Conservation (phyloP, 345 rosid species). For the Euphorbia tirucalli region DNA sequence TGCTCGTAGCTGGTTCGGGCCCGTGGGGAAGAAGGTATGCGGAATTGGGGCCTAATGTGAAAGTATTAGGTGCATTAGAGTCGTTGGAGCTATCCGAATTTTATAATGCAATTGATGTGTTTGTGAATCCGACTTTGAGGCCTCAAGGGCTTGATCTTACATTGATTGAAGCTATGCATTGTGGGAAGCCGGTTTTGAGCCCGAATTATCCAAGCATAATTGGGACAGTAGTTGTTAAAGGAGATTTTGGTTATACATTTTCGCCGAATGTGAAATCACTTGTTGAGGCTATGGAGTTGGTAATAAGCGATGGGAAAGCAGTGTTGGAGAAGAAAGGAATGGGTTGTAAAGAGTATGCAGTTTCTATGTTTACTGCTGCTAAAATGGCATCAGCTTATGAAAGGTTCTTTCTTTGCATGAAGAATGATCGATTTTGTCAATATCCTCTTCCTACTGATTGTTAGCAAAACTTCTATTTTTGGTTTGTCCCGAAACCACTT, state of each 20-base stretch:
- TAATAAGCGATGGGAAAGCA: conserved; percentile 45
- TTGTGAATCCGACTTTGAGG: conserved; percentile 69
- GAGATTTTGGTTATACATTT: conserved; percentile 56
- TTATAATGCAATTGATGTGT: conserved; percentile 62
- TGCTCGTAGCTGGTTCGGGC: conserved; percentile 73
- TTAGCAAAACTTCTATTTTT: too few relatives aligned
- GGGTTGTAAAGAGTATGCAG: conserved; percentile 43
- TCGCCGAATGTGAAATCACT: conserved; percentile 65
- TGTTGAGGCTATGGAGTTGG: conserved; percentile 48
- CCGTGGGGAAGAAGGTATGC: conserved; percentile 65
- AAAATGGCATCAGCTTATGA: conserved; percentile 77
- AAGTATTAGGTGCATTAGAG: conserved; percentile 52
- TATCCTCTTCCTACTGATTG: conserved; percentile 61
- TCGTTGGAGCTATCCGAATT: conserved; percentile 51
- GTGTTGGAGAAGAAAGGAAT: conserved; percentile 49
- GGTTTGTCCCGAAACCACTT: too few relatives aligned
- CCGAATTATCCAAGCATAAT: conserved; percentile 67
- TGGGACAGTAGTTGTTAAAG: conserved; percentile 56
- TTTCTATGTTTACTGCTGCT: conserved; percentile 55
- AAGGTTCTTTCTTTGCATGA: conserved; percentile 79
- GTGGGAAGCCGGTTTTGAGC: conserved; percentile 66
- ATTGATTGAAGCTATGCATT: conserved; percentile 67
- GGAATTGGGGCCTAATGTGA: conserved; percentile 53
- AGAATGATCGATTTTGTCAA: conserved; percentile 46
- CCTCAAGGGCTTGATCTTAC: conserved; percentile 75